phyloP scores from a whole-genome alignment of 768 basidiomycete genomes.

The Suillus paluster region DNA sequence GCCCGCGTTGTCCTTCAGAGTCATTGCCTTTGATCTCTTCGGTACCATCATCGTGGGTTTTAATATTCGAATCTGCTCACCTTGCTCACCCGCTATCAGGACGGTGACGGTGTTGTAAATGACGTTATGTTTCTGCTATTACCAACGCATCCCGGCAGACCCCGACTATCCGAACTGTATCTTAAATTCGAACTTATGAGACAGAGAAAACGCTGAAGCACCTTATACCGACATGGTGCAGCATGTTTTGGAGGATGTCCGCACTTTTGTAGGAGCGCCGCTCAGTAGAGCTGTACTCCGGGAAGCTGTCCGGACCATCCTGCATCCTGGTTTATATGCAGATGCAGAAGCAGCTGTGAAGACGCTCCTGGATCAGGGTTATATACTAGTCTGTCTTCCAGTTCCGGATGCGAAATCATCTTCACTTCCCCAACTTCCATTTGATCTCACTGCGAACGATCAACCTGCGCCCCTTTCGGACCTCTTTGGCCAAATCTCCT shows the following conservation, averaged over 20 bases:
- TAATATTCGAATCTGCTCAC: too few species aligned
- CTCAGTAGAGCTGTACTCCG: not conserved
- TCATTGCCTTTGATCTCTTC: too few species aligned
- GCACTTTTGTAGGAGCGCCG: not conserved
- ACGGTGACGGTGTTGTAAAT: too few species aligned
- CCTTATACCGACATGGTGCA: not conserved
- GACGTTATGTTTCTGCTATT: too few species aligned
- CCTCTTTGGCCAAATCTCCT: not conserved
- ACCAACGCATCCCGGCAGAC: too few species aligned
- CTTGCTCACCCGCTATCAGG: too few species aligned
- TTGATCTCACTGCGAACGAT: not conserved
- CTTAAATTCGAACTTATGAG: conserved; percentile 5
- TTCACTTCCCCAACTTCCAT: conserved; percentile 5
- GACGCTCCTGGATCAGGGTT: not conserved
- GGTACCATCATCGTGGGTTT: too few species aligned
- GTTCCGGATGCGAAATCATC: not conserved
- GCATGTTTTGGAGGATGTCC: not conserved
- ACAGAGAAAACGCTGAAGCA: not conserved
- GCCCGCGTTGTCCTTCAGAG: too few species aligned
- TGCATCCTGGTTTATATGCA: not conserved
- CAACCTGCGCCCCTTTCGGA: not conserved
- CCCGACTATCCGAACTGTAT: too few species aligned
- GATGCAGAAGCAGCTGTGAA: not conserved
- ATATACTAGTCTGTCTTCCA: not conserved
- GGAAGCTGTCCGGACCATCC: not conserved